Percentiles rank a stretch among this genome's conserved stretches.
Evolutionary conservation across 139 green algal species (phyloP).

Genomic region (Mesotaenium endlicherianum): DNA sequence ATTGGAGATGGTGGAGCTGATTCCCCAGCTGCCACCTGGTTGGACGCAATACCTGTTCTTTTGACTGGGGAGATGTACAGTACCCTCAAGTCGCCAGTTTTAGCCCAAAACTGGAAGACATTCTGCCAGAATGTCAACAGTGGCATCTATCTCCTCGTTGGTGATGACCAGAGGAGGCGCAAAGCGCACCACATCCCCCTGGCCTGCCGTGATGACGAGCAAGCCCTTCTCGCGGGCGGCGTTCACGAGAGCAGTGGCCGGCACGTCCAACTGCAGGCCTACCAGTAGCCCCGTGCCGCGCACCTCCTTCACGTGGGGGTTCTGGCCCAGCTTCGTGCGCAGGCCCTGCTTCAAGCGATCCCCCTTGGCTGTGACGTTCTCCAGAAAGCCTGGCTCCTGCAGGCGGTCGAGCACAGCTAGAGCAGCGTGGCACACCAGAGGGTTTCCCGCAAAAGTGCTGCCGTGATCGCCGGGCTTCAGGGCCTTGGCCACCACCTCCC

Average conservation of each 20-base stretch:
- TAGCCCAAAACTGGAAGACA: slow-evolving; percentile 7
- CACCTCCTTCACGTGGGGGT: slow-evolving; percentile 85
- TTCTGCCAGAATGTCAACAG: slow-evolving; percentile 36
- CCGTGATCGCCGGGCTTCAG: slow-evolving; percentile 95
- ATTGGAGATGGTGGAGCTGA: too few species aligned
- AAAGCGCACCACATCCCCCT: slow-evolving; percentile 89
- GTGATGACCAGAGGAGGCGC: slow-evolving; percentile 89
- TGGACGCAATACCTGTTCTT: too few species aligned
- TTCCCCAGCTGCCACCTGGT: too few species aligned
- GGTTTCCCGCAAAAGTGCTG: slow-evolving; percentile 95
- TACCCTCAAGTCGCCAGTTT: too few species aligned
- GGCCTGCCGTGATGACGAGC: slow-evolving; percentile 89
- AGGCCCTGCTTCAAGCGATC: slow-evolving; percentile 74
- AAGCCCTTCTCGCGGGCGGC: slow-evolving; percentile 74
- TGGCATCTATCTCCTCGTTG: slow-evolving; percentile 80
- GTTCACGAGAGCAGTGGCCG: slow-evolving; percentile 73
- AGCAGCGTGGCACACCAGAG: slow-evolving; percentile 78
- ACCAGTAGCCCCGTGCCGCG: slow-evolving; percentile 84
- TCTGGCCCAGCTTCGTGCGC: slow-evolving; percentile 62
- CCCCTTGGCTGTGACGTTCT: slow-evolving; percentile 72
- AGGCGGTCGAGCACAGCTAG: slow-evolving; percentile 55
- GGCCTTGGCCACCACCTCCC: slow-evolving; percentile 82
- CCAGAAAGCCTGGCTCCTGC: slow-evolving; percentile 78
- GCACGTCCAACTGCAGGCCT: slow-evolving; percentile 87
- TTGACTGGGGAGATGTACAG: too few species aligned